Evolutionary conservation across 129 eudicot genomes (phyloP).

Genomic region (Flaveria bidentis): DNA sequence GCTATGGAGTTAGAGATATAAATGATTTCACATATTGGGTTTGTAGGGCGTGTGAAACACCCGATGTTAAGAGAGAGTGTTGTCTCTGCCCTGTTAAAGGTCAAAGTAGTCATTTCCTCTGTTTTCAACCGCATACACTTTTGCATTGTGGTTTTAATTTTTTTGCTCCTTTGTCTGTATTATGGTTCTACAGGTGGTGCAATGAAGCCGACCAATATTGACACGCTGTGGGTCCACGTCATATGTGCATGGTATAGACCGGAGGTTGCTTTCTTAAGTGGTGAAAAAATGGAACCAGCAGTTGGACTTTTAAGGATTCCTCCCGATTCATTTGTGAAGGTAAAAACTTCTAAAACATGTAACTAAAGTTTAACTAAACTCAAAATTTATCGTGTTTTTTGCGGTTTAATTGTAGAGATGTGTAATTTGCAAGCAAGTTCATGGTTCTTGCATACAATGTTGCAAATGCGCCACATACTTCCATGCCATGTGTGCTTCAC

Average conservation of each 20-base stretch:
- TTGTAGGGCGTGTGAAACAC: conserved; percentile 95
- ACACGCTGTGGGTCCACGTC: conserved; percentile 83
- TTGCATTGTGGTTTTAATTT: conserved; percentile 8
- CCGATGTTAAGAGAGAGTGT: conserved; percentile 70
- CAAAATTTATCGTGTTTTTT: background rate
- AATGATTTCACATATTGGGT: conserved; percentile 96
- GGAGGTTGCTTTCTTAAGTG: conserved; percentile 66
- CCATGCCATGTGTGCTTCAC: conserved; percentile 83
- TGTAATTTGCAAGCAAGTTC: conserved; percentile 79
- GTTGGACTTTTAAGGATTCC: conserved; percentile 73
- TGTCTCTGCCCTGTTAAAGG: conserved; percentile 98
- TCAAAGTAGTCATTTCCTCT: conserved; percentile 29
- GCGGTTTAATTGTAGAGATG: conserved; percentile 56
- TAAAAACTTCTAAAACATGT: conserved; percentile 23
- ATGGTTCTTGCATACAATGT: conserved; percentile 93
- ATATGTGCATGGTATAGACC: conserved; percentile 96
- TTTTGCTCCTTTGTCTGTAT: background rate
- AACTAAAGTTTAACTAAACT: background rate
- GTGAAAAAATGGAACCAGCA: conserved; percentile 95
- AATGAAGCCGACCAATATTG: conserved; percentile 85
- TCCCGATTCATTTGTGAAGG: conserved; percentile 70
- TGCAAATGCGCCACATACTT: conserved; percentile 85
- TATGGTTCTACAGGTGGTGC: conserved; percentile 76
- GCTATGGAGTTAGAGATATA: conserved; percentile 73
- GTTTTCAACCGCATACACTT: background rate